Conservation (phyloP, 2,329 filamentous ascomycete species). For the Clarireedia monteithiana region DNA sequence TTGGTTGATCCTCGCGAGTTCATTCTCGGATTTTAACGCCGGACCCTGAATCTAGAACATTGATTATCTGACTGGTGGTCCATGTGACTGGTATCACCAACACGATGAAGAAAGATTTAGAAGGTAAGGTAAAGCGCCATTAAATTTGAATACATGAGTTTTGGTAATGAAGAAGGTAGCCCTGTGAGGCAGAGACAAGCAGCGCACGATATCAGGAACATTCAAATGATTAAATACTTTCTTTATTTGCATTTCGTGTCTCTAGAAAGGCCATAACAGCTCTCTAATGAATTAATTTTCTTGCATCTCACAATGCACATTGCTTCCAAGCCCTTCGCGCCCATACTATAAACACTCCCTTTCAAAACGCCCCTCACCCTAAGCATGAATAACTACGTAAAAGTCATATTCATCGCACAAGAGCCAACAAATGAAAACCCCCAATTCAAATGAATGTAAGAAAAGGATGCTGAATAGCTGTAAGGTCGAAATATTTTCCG, state of each 20-base stretch:
- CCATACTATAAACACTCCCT: neutral
- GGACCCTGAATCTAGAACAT: neutral
- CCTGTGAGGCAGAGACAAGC: too few relatives aligned
- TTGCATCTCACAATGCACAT: neutral
- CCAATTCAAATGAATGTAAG: conserved; percentile 4
- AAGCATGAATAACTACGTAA: conserved; percentile 1
- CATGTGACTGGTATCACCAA: too few relatives aligned
- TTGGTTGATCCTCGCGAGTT: neutral
- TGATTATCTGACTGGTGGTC: neutral
- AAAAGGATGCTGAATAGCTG: neutral
- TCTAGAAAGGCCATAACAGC: neutral
- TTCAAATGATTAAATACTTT: neutral
- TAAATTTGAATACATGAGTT: too few relatives aligned
- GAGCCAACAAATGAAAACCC: neutral
- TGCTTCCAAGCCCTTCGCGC: neutral
- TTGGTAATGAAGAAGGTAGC: too few relatives aligned
- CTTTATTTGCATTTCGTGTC: neutral
- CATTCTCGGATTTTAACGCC: neutral
- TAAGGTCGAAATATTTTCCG: too few relatives aligned
- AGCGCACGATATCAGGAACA: too few relatives aligned
- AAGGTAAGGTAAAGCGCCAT: too few relatives aligned
- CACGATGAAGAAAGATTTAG: too few relatives aligned
- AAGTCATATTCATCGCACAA: neutral
- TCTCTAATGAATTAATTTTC: neutral
- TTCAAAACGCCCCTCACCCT: conserved; percentile 1